Evolutionary conservation across 345 rosid species (phyloP), one percentile per base, ranked within the genome.

Genomic region (thale cress (Arabidopsis thaliana)): DNA sequence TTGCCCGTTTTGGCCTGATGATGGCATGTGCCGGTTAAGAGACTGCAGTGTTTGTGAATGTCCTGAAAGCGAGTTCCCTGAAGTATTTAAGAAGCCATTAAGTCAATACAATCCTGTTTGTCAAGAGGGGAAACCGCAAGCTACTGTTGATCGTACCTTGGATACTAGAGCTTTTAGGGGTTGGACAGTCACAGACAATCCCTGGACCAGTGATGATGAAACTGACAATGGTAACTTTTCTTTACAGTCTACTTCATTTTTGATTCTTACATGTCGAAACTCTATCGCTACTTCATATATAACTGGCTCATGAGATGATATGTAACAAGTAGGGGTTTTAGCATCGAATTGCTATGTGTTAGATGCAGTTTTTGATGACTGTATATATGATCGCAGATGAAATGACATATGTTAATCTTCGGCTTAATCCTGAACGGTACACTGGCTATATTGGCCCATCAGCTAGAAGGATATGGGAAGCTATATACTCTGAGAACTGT

Each of bases 1-100:
- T 80, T 95, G 99, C 77, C 97, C 95, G 48, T 91, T 90, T 82
- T 90, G 91, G 98, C 96, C 88, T n/a, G 98, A 90, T 83, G 97
- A 94, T 80, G 91, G 97, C 34, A 89, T 95, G 97, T 95, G 97
- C 73, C 92, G 79, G 50, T 84, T 95, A 83, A 82, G 96, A 82
- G 97, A 95, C 77, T 95, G 98, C 78, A 92, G 97, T 71, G 96
- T 95, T 48, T 92, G 98, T 74, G 99, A 92, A 59, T 95, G 99
- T 81, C 97, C 96, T 50, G 97, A 95, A 51, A 88, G 72, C 61
- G 99, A 95, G 78, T 95, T 92, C 76, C 97, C 99, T 3, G 90
- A 90, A 78, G 64, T 81, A 7, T 88, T 90, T 67, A 95, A 87
- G 85, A 82, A 70, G 77, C 89, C 92, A 0, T 90, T 90, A 57